Percentiles rank a stretch among this genome's conserved stretches.
Conservation (phyloP, 2,329 filamentous ascomycete genomes). For the Penicillium polonicum region DNA sequence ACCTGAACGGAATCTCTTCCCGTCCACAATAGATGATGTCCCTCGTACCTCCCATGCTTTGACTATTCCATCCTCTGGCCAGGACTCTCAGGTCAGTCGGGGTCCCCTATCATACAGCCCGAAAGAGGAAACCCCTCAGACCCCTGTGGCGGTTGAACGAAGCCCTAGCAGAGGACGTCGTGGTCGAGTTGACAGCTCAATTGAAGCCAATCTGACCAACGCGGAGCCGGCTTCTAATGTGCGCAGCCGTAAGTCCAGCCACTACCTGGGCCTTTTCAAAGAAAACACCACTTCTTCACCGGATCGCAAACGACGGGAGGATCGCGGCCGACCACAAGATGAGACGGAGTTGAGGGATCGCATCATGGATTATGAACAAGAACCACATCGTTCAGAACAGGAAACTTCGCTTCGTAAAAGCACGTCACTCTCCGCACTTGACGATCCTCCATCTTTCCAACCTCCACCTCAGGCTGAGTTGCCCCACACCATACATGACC, state of each 20-base stretch:
- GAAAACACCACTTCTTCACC: conserved; percentile 57
- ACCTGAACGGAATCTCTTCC: conserved; percentile 27
- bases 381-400: conserved; percentile 15
- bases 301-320: conserved; percentile 52
- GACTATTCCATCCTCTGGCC: conserved; percentile 22
- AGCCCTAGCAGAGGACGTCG: conserved; percentile 46
- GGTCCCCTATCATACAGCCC: conserved; percentile 26
- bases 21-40: conserved; percentile 31
- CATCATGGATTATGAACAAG: conserved; percentile 17
- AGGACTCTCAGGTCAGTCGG: conserved; percentile 16
- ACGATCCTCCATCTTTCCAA: conserved; percentile 25
- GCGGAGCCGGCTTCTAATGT: conserved; percentile 55
- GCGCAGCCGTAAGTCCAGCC: conserved; percentile 64
- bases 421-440: conserved; percentile 30
- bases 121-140: conserved; percentile 19
- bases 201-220: conserved; percentile 62
- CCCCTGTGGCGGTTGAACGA: conserved; percentile 32
- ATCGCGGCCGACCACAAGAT: conserved; percentile 41
- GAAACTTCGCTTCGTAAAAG: conserved; percentile 28
- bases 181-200: conserved; percentile 58
- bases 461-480: conserved; percentile 12
- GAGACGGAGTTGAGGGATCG: conserved; percentile 23
- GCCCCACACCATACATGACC: conserved; percentile 11
- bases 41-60: conserved; percentile 22
- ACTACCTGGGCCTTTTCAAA: conserved; percentile 65